phyloP scores from a whole-genome alignment of 2,329 filamentous ascomycete species.

The Fusarium aywerte region DNA sequence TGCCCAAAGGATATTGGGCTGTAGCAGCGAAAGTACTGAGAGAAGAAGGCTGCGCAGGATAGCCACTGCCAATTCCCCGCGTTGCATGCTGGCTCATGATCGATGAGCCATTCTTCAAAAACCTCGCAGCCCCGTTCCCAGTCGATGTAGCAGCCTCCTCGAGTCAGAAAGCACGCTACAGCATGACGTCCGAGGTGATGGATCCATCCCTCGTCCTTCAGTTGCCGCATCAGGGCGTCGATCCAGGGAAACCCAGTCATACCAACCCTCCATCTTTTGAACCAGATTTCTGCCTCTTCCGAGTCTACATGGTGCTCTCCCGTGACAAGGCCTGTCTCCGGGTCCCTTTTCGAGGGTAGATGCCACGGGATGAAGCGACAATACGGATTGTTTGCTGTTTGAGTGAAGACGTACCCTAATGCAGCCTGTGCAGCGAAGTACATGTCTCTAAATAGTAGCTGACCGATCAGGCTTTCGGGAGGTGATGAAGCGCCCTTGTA shows the following conservation, averaged over 20 bases:
- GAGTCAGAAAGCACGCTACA: slow-evolving; percentile 84
- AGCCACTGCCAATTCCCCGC: slow-evolving; percentile 84
- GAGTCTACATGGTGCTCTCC: slow-evolving; percentile 73
- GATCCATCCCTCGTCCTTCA: slow-evolving; percentile 79
- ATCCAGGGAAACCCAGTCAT: slow-evolving; percentile 83
- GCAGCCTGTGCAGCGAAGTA: slow-evolving; percentile 82
- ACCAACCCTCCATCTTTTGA: slow-evolving; percentile 75
- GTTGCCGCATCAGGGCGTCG: slow-evolving; percentile 81
- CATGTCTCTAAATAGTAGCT: slow-evolving; percentile 83
- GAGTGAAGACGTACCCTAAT: slow-evolving; percentile 70
- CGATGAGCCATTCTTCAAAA: slow-evolving; percentile 79
- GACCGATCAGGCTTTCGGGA: slow-evolving; percentile 76
- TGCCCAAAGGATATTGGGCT: slow-evolving; percentile 76
- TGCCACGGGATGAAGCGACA: slow-evolving; percentile 85
- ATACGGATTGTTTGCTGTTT: slow-evolving; percentile 72
- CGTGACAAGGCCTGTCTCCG: slow-evolving; percentile 59
- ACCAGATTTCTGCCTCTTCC: slow-evolving; percentile 70
- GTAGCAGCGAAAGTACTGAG: slow-evolving; percentile 77
- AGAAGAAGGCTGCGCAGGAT: slow-evolving; percentile 78
- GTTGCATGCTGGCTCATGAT: slow-evolving; percentile 80
- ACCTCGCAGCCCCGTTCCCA: slow-evolving; percentile 84
- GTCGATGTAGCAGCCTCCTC: slow-evolving; percentile 80
- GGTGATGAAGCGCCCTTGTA: slow-evolving; percentile 68
- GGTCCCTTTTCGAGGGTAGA: slow-evolving; percentile 68
- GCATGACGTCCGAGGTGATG: slow-evolving; percentile 81